Conservation (phyloP, 129 eudicot genomes). For the Flaveria brownii region DNA sequence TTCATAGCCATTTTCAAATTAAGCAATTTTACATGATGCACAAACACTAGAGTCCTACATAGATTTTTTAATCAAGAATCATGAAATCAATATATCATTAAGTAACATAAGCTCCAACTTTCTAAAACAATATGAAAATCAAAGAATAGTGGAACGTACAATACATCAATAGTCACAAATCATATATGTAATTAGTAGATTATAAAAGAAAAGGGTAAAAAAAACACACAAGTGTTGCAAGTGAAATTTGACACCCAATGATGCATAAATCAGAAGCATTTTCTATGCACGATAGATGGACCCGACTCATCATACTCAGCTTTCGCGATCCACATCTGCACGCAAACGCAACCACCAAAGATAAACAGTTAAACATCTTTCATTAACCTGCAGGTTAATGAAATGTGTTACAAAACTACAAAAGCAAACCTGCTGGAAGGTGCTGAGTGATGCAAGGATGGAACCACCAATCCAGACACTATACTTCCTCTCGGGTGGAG, state of each 20-base stretch:
- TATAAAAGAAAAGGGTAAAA: not conserved
- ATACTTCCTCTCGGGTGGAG: conserved; percentile 18
- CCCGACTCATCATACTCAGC: conserved; percentile 14
- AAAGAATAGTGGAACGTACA: conserved; percentile 15
- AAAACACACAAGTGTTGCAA: not conserved
- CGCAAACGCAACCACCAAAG: not conserved
- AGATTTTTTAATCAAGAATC: not conserved
- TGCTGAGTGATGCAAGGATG: conserved; percentile 21
- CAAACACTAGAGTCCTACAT: not conserved
- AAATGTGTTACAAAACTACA: not conserved
- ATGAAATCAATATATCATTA: conserved; percentile 13
- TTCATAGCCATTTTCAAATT: not conserved
- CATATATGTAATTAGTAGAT: conserved; percentile 15
- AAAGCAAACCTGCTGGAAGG: conserved; percentile 17
- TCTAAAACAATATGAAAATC: conserved; percentile 9
- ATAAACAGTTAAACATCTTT: not conserved
- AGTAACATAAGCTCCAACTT: conserved; percentile 13
- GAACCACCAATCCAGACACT: conserved; percentile 21
- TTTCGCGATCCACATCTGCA: conserved; percentile 19
- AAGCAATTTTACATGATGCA: not conserved
- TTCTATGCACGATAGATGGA: conserved; percentile 18
- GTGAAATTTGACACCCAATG: not conserved
- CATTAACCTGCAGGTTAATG: not conserved
- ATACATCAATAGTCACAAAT: conserved; percentile 23
- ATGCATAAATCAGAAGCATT: conserved; percentile 10